Conservation (phyloP, 371 early-diverging fungal species). For the Mortierella polycephala region DNA sequence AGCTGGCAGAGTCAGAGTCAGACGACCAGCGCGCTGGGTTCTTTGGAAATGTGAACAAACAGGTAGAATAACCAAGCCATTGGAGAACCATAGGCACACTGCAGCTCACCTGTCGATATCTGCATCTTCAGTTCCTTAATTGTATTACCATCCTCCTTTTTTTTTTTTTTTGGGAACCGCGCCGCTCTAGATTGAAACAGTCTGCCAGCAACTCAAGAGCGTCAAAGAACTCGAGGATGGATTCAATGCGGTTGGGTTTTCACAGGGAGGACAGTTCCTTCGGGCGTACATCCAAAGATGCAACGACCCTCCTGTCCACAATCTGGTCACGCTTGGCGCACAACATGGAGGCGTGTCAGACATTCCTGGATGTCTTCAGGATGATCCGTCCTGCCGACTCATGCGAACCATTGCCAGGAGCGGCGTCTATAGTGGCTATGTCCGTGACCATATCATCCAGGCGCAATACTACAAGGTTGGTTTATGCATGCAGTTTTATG, state of each 20-base stretch:
- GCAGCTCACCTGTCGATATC: not conserved
- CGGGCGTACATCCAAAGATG: conserved; percentile 87
- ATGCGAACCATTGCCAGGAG: conserved; percentile 73
- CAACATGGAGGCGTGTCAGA: conserved; percentile 88
- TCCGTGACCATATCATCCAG: conserved; percentile 86
- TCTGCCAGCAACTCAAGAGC: conserved; percentile 66
- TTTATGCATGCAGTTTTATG: not conserved
- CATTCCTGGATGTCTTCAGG: conserved; percentile 80
- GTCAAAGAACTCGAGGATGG: conserved; percentile 73
- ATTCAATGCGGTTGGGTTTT: conserved; percentile 95
- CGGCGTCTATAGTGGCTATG: conserved; percentile 85
- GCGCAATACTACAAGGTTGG: conserved; percentile 89
- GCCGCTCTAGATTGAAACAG: conserved; percentile 60
- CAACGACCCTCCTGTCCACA: conserved; percentile 76
- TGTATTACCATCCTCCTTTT: not conserved
- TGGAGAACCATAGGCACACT: too few relatives aligned
- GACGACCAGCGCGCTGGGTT: conserved; percentile 83
- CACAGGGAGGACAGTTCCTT: conserved; percentile 80
- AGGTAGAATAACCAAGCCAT: conserved; percentile 57
- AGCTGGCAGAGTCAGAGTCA: conserved; percentile 43
- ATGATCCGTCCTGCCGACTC: conserved; percentile 63
- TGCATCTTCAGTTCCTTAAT: not conserved
- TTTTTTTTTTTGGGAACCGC: not conserved
- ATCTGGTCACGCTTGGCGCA: conserved; percentile 88
- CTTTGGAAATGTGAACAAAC: conserved; percentile 82